Conservation (phyloP, 169 alveolate species). For the Eimeria maxima region DNA sequence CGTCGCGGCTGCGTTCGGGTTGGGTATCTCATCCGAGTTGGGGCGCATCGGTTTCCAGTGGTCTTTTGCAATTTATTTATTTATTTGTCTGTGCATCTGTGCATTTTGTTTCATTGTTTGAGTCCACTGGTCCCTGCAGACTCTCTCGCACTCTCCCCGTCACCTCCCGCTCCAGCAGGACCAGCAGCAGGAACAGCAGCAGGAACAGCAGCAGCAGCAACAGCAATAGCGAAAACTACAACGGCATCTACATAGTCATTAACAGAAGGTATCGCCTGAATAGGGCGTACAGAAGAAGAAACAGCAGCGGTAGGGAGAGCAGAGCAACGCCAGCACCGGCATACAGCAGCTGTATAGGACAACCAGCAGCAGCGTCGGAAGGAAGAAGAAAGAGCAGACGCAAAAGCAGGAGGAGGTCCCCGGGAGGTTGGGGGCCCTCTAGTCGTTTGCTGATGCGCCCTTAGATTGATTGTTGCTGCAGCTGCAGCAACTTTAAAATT, state of each 20-base stretch:
- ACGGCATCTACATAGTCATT: neutral
- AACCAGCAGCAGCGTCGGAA: neutral
- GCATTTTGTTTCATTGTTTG: neutral
- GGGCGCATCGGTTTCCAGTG: neutral
- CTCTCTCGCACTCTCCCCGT: neutral
- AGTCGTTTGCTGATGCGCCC: conserved; percentile 5
- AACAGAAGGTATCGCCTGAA: neutral
- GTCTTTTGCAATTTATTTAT: neutral
- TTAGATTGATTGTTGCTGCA: conserved; percentile 28
- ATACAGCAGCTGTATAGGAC: neutral
- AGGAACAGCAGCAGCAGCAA: neutral
- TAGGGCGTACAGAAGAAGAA: neutral
- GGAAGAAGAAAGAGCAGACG: neutral
- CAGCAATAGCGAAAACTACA: conserved; percentile 4
- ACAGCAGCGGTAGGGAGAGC: conserved; percentile 7
- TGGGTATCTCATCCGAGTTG: neutral
- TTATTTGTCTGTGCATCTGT: neutral
- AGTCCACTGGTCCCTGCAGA: neutral
- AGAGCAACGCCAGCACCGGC: neutral
- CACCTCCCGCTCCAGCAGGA: too few relatives aligned
- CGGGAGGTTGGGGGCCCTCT: conserved; percentile 17
- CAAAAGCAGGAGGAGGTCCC: conserved; percentile 8
- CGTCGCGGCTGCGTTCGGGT: neutral
- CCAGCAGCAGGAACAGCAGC: too few relatives aligned
- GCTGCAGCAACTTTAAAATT: neutral